Percentiles rank a stretch among this genome's conserved stretches.
Evolutionary conservation across 140 eudicot genomes (phyloP).

Genomic region (Anethum foeniculum): DNA sequence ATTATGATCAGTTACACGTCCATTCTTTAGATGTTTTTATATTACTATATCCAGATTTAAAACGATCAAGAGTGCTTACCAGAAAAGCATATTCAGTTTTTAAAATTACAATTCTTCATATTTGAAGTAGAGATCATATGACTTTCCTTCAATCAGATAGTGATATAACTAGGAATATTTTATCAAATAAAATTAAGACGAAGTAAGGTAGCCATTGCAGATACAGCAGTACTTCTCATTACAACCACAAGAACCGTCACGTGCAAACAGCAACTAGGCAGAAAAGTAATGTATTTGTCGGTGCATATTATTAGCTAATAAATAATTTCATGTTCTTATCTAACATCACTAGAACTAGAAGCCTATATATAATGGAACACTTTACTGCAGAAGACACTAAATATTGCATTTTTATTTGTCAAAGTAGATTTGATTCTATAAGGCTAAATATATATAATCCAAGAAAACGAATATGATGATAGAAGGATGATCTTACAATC

Average conservation of each 20-base stretch:
- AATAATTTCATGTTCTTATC: background rate
- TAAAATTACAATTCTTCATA: background rate
- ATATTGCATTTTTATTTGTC: background rate
- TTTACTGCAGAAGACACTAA: background rate
- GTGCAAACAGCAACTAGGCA: background rate
- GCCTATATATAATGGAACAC: background rate
- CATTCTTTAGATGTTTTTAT: background rate
- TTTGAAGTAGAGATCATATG: background rate
- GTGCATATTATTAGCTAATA: background rate
- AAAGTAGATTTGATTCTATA: background rate
- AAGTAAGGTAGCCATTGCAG: background rate
- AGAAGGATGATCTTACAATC: slow-evolving; percentile 45
- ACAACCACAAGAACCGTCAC: background rate
- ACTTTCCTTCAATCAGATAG: background rate
- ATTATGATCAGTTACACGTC: background rate
- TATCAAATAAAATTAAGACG: background rate
- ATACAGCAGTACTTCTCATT: background rate
- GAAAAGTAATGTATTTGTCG: background rate
- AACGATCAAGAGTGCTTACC: background rate
- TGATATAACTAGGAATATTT: background rate
- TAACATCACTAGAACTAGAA: background rate
- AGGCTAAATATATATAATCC: background rate
- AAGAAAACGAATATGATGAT: slow-evolving; percentile 2
- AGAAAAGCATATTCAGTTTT: background rate
- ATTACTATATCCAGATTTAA: background rate